Conservation (phyloP, 345 rosid species). For the Pistacia vera region DNA sequence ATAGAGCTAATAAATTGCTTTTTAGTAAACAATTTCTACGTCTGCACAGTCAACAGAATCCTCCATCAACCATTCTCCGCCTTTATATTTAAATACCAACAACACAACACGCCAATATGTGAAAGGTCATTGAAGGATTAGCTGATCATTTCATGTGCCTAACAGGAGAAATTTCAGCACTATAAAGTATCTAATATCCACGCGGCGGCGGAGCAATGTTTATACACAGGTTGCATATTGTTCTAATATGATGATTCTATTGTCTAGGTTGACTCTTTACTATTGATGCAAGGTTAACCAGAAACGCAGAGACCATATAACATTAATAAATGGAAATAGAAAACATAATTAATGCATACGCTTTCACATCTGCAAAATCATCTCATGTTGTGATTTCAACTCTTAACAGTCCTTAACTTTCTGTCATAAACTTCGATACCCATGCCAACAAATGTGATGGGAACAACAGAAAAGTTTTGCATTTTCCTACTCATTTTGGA, state of each 20-base stretch:
- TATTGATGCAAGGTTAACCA: slow-evolving; percentile 1
- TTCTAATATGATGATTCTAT: not conserved
- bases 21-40: not conserved
- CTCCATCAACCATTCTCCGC: too few species aligned
- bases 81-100: too few species aligned
- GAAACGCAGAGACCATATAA: not conserved
- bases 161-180: not conserved
- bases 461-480: not conserved
- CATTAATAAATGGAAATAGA: not conserved
- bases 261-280: not conserved
- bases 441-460: not conserved
- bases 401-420: not conserved
- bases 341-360: not conserved
- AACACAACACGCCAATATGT: too few species aligned
- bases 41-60: not conserved
- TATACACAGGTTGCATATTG: not conserved
- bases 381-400: not conserved
- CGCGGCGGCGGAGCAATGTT: too few species aligned
- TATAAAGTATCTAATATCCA: not conserved
- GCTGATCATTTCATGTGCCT: not conserved
- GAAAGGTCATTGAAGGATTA: too few species aligned
- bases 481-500: not conserved
- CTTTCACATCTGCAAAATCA: not conserved
- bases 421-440: not conserved
- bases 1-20: not conserved